Conservation (phyloP, 2,329 filamentous ascomycete genomes). For the Pseudogymnoascus verrucosus region DNA sequence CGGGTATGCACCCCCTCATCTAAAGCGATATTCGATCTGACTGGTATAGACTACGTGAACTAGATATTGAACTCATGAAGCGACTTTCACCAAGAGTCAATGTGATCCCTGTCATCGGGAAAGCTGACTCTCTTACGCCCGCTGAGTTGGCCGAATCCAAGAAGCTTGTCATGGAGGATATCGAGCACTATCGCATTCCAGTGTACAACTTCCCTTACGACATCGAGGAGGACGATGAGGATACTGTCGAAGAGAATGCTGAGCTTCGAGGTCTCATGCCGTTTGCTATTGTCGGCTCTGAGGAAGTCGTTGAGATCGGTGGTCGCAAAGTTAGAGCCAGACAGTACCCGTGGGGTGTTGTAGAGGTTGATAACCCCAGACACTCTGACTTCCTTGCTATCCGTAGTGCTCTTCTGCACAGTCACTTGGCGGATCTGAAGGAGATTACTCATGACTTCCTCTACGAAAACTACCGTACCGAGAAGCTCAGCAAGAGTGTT, state of each 20-base stretch:
- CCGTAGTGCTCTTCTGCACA: slow-evolving; percentile 91
- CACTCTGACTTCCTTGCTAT: slow-evolving; percentile 98
- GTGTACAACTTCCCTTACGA: slow-evolving; percentile 99
- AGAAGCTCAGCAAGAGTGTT: slow-evolving; percentile 99
- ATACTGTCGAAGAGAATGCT: slow-evolving; percentile 98
- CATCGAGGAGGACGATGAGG: slow-evolving; percentile 98
- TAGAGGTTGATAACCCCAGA: slow-evolving; percentile 97
- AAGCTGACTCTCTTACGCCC: slow-evolving; percentile 94
- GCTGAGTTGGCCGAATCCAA: slow-evolving; percentile 97
- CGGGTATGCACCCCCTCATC: slow-evolving; percentile 50
- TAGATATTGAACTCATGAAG: slow-evolving; percentile 99
- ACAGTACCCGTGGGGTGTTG: slow-evolving; percentile 98
- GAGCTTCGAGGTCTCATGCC: slow-evolving; percentile 97
- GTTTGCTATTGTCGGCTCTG: slow-evolving; percentile 96
- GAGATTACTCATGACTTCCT: slow-evolving; percentile 99
- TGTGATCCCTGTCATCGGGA: slow-evolving; percentile 97
- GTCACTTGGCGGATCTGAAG: slow-evolving; percentile 95
- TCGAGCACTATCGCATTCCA: slow-evolving; percentile 98
- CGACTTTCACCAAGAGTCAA: slow-evolving; percentile 96
- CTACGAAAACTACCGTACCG: slow-evolving; percentile 99
- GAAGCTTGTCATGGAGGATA: slow-evolving; percentile 99
- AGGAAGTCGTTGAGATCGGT: slow-evolving; percentile 89
- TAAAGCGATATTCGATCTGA: slow-evolving; percentile 10
- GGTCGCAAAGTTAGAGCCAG: slow-evolving; percentile 86
- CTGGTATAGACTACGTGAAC: slow-evolving; percentile 72